Base-by-base conservation (phyloP, 139 green algal species). In the Chlorella sp. region DNA sequence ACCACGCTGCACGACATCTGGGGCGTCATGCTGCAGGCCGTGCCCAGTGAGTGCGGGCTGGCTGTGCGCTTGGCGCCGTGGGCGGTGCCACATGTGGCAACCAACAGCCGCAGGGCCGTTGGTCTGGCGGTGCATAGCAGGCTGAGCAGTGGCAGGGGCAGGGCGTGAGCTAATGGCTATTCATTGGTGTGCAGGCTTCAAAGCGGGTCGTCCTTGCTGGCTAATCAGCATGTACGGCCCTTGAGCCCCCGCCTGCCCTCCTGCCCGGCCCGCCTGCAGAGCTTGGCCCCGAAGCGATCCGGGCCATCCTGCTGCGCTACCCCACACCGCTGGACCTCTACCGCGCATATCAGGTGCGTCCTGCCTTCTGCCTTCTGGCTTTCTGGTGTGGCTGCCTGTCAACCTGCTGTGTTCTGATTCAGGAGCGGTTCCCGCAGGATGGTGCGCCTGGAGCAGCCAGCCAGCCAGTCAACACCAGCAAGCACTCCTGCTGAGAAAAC, bases 1-100 rank as follows among this genome's bases (percentile, higher is more conserved):
- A 64, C 40, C 34, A 87, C 86, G 28, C 75, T 94, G 72, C 83
- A 87, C 40, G 90, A 94, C 73, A 84, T 94, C n/a, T 94, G 87
- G 87, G 89, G 67, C 51, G 86, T 88, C 36, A 91, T 92, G 87
- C 85, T 94, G 20, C 62, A 54, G 6, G 73, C 73, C 24, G 74
- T 94, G 43, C 82, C 82, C 22, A 41, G 81, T 85, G 81, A 56
- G 81, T 19, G n/a, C 19, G 13, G 54, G 54, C 36, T 11, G 9
- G 36, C 22, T 46, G 20, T n/a, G 16, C 1, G 28, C 28, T 32
- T 16, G 32, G 19, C 38, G 3, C 19, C n/a, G 34, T 43, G 24
- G 13, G 67, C 36, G n/a, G n/a, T n/a, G n/a, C n/a, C n/a, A n/a
- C n/a, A n/a, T n/a, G n/a, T n/a, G n/a, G n/a, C n/a, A n/a, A n/a